Percentiles rank a stretch among this genome's conserved stretches.
These are phyloP conservation scores for Chalaropsis ovoidea DNA, from an alignment of 2,329 filamentous ascomycete species.

Conservation along the genomic window DNA sequence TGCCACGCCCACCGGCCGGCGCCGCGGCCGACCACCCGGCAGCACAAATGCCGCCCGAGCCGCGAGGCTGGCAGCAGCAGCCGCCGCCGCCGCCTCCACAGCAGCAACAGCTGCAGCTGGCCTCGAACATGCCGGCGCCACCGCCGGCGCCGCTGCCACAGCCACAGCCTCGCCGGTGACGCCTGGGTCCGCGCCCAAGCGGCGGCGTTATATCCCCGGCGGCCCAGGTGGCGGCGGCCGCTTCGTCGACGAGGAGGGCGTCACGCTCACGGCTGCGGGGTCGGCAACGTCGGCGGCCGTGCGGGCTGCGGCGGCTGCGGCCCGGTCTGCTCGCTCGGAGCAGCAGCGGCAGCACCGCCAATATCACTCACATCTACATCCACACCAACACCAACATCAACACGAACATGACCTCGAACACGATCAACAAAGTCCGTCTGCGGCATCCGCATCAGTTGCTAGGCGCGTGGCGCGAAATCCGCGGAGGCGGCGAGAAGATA, in stretches of 20 bases:
- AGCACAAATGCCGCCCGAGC: conserved; percentile 37
- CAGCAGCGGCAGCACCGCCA: neutral
- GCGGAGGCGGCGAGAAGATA: conserved; percentile 43
- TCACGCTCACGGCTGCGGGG: neutral
- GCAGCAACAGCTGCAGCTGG: conserved; percentile 32
- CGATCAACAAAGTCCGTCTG: conserved; percentile 31
- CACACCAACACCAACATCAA: neutral
- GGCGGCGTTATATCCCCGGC: conserved; percentile 70
- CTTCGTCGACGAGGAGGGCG: conserved; percentile 61
- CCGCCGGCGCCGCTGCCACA: conserved; percentile 33
- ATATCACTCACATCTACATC: conserved; percentile 30
- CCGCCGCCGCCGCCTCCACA: conserved; percentile 29
- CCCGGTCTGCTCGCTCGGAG: neutral
- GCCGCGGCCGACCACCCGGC: conserved; percentile 40
- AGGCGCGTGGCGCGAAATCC: conserved; percentile 47
- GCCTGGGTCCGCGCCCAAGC: conserved; percentile 57
- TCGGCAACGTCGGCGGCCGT: neutral
- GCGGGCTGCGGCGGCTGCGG: conserved; percentile 33
- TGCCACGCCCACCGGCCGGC: conserved; percentile 35
- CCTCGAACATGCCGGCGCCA: conserved; percentile 36
- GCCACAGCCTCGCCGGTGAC: conserved; percentile 30
- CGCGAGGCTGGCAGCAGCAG: conserved; percentile 32
- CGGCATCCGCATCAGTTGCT: conserved; percentile 35
- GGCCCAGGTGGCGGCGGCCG: conserved; percentile 77
- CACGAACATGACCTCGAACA: neutral